Percentiles rank a stretch among this genome's conserved stretches.
Conservation (phyloP, 495 filamentous ascomycete genomes). For the Schizothecium vesticola region DNA sequence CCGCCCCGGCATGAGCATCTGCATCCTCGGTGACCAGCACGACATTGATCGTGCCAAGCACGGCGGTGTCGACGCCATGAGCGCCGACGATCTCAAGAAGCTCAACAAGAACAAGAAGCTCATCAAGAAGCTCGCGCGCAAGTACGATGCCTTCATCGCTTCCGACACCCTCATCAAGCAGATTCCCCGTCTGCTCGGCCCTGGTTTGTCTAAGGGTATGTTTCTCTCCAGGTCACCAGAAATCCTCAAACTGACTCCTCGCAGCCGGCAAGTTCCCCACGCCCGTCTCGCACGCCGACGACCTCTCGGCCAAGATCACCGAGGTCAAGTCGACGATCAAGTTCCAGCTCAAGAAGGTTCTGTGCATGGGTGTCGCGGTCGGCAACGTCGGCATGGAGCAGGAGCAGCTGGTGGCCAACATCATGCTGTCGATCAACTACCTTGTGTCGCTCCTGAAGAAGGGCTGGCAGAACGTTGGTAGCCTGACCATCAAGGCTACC, state of each 20-base stretch:
- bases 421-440: constrained; percentile 98
- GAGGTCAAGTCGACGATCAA: constrained; percentile 99
- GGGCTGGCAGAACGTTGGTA: constrained; percentile 99
- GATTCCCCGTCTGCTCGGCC: constrained; percentile 97
- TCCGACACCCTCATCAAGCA: constrained; percentile 97
- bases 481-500: constrained; percentile 97
- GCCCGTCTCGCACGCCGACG: constrained; percentile 91
- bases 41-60: constrained; percentile 99
- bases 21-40: constrained; percentile 98
- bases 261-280: constrained; percentile 98
- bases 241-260: constrained; percentile 13
- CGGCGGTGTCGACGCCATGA: constrained; percentile 95
- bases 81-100: constrained; percentile 97
- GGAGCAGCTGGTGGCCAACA: constrained; percentile 93
- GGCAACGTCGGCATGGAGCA: constrained; percentile 96
- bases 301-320: constrained; percentile 86
- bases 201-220: constrained; percentile 95
- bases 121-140: constrained; percentile 99
- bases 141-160: constrained; percentile 98
- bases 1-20: constrained; percentile 90
- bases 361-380: constrained; percentile 98
- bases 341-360: constrained; percentile 99
- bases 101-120: constrained; percentile 99
- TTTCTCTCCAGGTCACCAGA: constrained; percentile 13
- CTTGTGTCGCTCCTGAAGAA: constrained; percentile 98